Conservation (phyloP, 345 rosid genomes). For the Eucalyptus cloeziana region DNA sequence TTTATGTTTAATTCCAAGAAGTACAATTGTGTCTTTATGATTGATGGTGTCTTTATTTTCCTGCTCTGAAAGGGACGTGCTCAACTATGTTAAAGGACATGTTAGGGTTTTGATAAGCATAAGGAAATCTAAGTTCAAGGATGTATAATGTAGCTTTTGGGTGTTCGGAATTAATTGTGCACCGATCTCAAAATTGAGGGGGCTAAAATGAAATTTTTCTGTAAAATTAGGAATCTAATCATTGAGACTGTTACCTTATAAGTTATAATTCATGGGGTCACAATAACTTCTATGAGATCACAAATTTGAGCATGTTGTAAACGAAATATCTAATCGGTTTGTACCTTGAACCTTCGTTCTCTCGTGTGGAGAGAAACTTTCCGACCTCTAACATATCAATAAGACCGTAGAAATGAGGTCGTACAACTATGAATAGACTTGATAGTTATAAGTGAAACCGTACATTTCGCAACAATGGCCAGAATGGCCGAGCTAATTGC, state of each 20-base stretch:
- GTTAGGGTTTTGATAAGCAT: neutral
- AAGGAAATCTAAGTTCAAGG: neutral
- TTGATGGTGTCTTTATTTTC: neutral
- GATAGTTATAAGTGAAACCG: neutral
- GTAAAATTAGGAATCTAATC: neutral
- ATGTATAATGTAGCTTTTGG: neutral
- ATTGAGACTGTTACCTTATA: neutral
- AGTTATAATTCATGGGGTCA: neutral
- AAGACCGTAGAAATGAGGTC: neutral
- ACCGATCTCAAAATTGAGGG: neutral
- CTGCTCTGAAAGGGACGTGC: neutral
- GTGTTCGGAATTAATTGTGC: neutral
- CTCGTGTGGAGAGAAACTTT: neutral
- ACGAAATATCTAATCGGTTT: neutral
- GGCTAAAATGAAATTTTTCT: neutral
- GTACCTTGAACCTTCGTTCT: neutral
- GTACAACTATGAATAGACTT: neutral
- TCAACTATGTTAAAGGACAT: neutral
- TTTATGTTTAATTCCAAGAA: neutral
- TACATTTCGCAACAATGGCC: neutral
- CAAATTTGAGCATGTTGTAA: neutral
- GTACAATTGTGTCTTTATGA: neutral
- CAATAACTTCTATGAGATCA: neutral
- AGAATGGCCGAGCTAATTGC: neutral
- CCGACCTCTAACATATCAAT: accelerated